These are phyloP conservation scores for Cladophialophora exuberans DNA, from an alignment of 2,329 filamentous ascomycete species.

Conservation along the genomic window DNA sequence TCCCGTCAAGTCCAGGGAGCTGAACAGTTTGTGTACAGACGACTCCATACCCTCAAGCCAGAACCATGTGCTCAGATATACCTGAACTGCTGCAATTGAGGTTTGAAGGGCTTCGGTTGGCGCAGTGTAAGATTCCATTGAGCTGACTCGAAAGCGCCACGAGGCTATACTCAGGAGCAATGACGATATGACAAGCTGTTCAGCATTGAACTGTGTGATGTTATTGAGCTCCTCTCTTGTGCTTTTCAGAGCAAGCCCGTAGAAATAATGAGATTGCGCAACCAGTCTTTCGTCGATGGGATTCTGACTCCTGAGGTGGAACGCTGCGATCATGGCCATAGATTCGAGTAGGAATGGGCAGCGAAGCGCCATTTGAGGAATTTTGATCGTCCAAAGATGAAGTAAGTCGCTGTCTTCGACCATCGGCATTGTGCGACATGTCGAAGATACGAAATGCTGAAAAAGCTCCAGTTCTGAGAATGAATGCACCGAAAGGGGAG, in stretches of 20 bases:
- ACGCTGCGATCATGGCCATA: not conserved
- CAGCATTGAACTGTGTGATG: not conserved
- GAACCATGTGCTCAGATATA: conserved; percentile 2
- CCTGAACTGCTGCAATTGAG: conserved; percentile 1
- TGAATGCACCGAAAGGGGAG: not conserved
- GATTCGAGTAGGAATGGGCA: conserved; percentile 2
- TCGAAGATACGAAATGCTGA: not conserved
- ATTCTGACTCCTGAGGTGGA: not conserved
- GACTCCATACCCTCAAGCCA: not conserved
- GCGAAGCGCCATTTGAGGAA: not conserved
- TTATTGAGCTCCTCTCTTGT: not conserved
- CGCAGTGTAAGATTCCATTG: not conserved
- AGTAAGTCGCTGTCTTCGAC: not conserved
- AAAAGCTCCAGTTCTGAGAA: not conserved
- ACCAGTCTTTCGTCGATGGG: not conserved
- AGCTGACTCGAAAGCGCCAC: conserved; percentile 1
- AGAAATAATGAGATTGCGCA: conserved; percentile 2
- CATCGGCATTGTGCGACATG: not conserved
- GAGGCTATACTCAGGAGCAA: not conserved
- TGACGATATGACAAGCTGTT: conserved; percentile 4
- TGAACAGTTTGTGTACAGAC: not conserved
- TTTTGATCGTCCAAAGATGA: not conserved
- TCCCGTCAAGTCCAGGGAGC: conserved; percentile 1
- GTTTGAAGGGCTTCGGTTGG: not conserved
- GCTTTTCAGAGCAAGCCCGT: not conserved